These are phyloP conservation scores for Blastomyces gilchristii DNA, from an alignment of 2,329 filamentous ascomycete genomes.

Conservation along the genomic window DNA sequence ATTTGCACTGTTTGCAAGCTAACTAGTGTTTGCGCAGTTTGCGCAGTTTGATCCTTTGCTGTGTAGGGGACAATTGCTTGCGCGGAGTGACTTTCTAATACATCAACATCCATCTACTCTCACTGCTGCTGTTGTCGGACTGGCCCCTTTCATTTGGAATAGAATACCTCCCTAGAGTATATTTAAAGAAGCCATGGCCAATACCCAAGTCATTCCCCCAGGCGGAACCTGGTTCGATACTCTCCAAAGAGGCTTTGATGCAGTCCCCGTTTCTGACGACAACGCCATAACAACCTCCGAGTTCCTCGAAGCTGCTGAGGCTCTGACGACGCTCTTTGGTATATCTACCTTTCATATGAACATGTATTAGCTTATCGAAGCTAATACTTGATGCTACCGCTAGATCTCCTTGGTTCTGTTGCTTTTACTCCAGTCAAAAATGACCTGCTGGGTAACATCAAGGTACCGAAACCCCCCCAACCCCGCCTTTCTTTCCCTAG, in stretches of 20 bases:
- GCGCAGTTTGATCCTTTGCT: not conserved
- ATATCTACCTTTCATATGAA: slow-evolving; percentile 17
- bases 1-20: slow-evolving; percentile 18
- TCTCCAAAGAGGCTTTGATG: slow-evolving; percentile 70
- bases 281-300: slow-evolving; percentile 71
- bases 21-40: slow-evolving; percentile 19
- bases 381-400: not conserved
- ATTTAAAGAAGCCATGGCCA: slow-evolving; percentile 40
- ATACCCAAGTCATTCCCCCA: slow-evolving; percentile 41
- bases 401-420: slow-evolving; percentile 53
- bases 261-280: slow-evolving; percentile 67
- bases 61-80: not conserved
- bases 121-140: slow-evolving; percentile 9
- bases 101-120: slow-evolving; percentile 10
- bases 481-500: not conserved
- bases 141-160: slow-evolving; percentile 4
- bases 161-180: not conserved
- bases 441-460: slow-evolving; percentile 85
- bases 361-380: not conserved
- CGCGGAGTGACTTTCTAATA: not conserved
- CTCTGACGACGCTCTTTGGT: slow-evolving; percentile 81
- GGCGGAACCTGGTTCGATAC: slow-evolving; percentile 77
- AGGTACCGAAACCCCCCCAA: slow-evolving; percentile 49
- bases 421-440: slow-evolving; percentile 86
- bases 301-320: slow-evolving; percentile 86